These are phyloP conservation scores for Aspergillus sclerotioniger DNA, from an alignment of 495 filamentous ascomycete species.

Conservation along the genomic window DNA sequence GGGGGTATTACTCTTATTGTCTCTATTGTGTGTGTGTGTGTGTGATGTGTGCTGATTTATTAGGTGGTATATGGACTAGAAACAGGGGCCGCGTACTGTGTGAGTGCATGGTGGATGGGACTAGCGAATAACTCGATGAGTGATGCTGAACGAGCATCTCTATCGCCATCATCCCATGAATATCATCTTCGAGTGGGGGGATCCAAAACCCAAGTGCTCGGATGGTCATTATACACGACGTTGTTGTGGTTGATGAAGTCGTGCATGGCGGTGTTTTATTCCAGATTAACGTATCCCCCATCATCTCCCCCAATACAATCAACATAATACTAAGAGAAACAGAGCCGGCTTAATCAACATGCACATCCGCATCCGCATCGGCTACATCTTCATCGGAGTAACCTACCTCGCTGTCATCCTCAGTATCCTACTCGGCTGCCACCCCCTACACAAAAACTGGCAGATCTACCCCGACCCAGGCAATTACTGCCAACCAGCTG, in stretches of 20 bases:
- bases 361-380: constrained; percentile 48
- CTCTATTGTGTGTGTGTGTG: neutral
- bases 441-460: constrained; percentile 54
- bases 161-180: constrained; percentile 46
- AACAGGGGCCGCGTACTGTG: constrained; percentile 47
- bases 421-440: constrained; percentile 54
- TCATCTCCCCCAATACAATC: neutral
- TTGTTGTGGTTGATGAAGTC: constrained; percentile 59
- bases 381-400: constrained; percentile 47
- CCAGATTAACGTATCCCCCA: constrained; percentile 54
- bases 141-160: constrained; percentile 38
- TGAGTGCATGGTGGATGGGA: constrained; percentile 45
- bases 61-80: constrained; percentile 36
- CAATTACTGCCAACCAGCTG: constrained; percentile 48
- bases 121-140: constrained; percentile 59
- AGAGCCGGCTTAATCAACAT: constrained; percentile 50
- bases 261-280: constrained; percentile 59
- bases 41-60: neutral
- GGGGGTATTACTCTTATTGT: constrained; percentile 32
- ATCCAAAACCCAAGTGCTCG: constrained; percentile 56
- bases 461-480: constrained; percentile 58
- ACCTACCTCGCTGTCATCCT: constrained; percentile 56
- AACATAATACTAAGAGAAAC: constrained; percentile 9
- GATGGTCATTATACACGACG: constrained; percentile 58
- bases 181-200: constrained; percentile 51